Evolutionary conservation across 2,329 filamentous ascomycete genomes (phyloP).

Genomic region (Ilyonectria mors-panacis): DNA sequence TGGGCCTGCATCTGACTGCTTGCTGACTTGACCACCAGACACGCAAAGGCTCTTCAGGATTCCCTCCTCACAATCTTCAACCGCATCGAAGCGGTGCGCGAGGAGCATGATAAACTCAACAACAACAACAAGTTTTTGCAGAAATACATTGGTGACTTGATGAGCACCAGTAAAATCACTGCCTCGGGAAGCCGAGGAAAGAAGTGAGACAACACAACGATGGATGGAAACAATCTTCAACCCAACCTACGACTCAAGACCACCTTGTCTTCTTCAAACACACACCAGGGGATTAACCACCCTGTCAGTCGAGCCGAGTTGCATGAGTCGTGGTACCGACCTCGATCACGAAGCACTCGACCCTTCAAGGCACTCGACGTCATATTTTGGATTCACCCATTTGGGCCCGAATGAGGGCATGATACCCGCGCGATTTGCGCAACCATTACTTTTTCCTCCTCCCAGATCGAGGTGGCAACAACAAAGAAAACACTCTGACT

Average conservation of each 20-base stretch:
- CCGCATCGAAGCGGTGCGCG: slow-evolving; percentile 93
- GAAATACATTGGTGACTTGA: slow-evolving; percentile 97
- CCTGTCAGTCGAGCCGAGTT: neutral
- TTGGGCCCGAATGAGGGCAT: slow-evolving; percentile 46
- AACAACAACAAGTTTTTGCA: slow-evolving; percentile 97
- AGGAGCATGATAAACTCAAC: slow-evolving; percentile 96
- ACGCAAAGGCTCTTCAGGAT: slow-evolving; percentile 90
- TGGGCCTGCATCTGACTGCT: slow-evolving; percentile 22
- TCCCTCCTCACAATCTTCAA: slow-evolving; percentile 92
- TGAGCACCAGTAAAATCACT: slow-evolving; percentile 85
- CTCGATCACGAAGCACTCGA: slow-evolving; percentile 12
- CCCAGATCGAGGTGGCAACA: slow-evolving; percentile 28
- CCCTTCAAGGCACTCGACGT: slow-evolving; percentile 33
- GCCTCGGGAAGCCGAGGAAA: slow-evolving; percentile 67
- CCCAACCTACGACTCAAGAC: neutral
- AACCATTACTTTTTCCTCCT: slow-evolving; percentile 36
- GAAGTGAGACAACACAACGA: slow-evolving; percentile 60
- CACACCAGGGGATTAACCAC: neutral
- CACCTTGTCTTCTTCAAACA: neutral
- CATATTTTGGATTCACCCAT: slow-evolving; percentile 40
- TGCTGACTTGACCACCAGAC: slow-evolving; percentile 65
- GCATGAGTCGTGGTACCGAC: neutral
- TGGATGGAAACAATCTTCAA: neutral
- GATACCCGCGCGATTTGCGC: slow-evolving; percentile 50
- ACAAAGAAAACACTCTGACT: slow-evolving; percentile 35